Base-by-base conservation (phyloP, 164 flowering plant species). In the Sedum album region DNA sequence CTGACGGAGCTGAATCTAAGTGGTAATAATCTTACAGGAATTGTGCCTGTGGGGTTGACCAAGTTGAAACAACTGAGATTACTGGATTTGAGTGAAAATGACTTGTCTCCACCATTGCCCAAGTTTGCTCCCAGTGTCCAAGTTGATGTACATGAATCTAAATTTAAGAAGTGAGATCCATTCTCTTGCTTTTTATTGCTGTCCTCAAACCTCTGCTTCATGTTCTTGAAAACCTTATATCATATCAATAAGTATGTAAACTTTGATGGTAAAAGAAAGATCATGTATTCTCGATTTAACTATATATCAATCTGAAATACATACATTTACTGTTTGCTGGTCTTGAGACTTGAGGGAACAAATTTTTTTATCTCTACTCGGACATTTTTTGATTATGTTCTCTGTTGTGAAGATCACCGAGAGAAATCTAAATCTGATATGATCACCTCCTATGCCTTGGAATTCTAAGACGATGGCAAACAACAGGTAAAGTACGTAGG, bases 31-130 rank as follows among this genome's bases (percentile, higher is more conserved):
- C 26, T 51, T 51, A 51, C 57, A n/a, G 28, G 57, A 0, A 5
- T 3, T 4, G 57, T 51, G 57, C 11, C 57, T 5, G 57, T 51
- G 26, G 55, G 57, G 9, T 51, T 51, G 57, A 51, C 57, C 10
- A 51, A 51, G 26, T 51, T 51, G 57, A 23, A 51, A 21, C 10
- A 51, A 21, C 13, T 51, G 26, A 23, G 13, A 11, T n/a, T 51
- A 1, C 57, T 51, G 57, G 57, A 51, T 23, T 51, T 51, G 23
- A 51, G 57, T 51, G 5, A n/a, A 25, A 18, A 51, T 51, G 25
- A 51, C 28, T 51, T 51, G 57, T 51, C 57, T n/a, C 57, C 57
- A 21, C 57, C 57, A 51, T 51, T 51, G 57, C 57, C 57, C 5
- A 6, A 51, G 26, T 51, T 51, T 23, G 21, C 10, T n/a, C 57